Percentiles rank a stretch among this genome's conserved stretches.
phyloP scores from a whole-genome alignment of 345 rosid species.

The Cardamine resedifolia region DNA sequence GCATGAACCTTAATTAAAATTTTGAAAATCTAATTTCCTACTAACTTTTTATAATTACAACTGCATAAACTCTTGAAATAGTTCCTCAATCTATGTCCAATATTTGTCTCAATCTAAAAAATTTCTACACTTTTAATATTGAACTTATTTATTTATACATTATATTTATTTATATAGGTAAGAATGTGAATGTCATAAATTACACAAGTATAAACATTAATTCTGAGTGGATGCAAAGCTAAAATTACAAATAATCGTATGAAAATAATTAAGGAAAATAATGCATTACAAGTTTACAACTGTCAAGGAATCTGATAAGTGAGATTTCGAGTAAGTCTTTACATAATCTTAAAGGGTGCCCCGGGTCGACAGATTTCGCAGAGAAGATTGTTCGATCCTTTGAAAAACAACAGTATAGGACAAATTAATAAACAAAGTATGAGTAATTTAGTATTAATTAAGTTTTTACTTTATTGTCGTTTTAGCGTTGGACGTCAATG shows the following conservation, averaged over 20 bases:
- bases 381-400: constrained; percentile 12
- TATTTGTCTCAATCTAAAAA: background rate
- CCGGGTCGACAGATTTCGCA: too few relatives aligned
- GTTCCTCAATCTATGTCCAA: background rate
- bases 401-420: constrained; percentile 5
- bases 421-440: background rate
- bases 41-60: too few relatives aligned
- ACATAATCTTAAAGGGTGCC: too few relatives aligned
- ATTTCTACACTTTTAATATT: background rate
- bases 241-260: background rate
- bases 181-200: background rate
- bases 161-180: background rate
- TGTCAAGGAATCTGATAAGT: too few relatives aligned
- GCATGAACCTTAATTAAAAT: background rate
- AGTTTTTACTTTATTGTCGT: background rate
- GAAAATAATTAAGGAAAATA: background rate
- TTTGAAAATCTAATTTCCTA: background rate
- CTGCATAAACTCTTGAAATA: background rate
- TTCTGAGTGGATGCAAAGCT: background rate
- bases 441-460: background rate
- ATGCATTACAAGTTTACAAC: constrained; percentile 18
- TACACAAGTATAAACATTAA: background rate
- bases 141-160: background rate
- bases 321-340: too few relatives aligned
- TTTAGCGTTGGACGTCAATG: constrained; percentile 31